These are phyloP conservation scores for Imleria badia DNA, from an alignment of 768 basidiomycete species.

Conservation along the genomic window DNA sequence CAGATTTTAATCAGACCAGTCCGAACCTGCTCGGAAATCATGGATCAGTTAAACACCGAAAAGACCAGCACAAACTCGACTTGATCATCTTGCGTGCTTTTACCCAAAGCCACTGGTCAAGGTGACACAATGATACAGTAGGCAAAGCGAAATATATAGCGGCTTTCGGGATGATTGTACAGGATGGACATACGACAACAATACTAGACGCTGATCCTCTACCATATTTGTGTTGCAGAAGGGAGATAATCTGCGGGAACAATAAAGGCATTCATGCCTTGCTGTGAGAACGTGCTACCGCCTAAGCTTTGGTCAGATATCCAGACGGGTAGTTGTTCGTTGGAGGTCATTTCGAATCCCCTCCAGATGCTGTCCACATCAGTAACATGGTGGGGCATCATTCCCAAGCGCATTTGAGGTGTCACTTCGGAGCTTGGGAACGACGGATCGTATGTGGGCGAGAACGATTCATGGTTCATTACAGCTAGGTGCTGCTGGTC, in stretches of 20 bases:
- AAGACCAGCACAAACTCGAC: background rate
- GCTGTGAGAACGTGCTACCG: conserved; percentile 70
- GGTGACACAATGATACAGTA: conserved; percentile 7
- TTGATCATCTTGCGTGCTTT: conserved; percentile 5
- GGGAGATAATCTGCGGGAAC: conserved; percentile 75
- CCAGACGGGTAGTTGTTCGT: conserved; percentile 81
- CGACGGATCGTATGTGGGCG: conserved; percentile 53
- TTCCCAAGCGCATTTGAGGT: conserved; percentile 33
- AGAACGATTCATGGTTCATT: conserved; percentile 49
- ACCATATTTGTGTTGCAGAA: conserved; percentile 76
- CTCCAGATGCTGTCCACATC: conserved; percentile 71
- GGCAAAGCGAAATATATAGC: conserved; percentile 15
- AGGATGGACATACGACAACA: conserved; percentile 23
- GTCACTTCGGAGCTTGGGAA: conserved; percentile 36
- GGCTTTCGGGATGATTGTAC: conserved; percentile 23
- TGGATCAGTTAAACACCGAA: background rate
- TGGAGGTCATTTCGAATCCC: conserved; percentile 68
- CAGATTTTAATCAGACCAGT: conserved; percentile 17
- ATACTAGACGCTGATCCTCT: conserved; percentile 23
- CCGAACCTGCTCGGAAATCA: conserved; percentile 1
- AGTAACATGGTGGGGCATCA: conserved; percentile 23
- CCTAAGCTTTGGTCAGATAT: conserved; percentile 82
- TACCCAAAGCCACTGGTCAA: background rate
- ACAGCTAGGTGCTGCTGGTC: conserved; percentile 40
- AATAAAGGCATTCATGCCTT: conserved; percentile 85